Evolutionary conservation across 2,329 filamentous ascomycete species (phyloP).

Genomic region (Calonectria fujianensis): DNA sequence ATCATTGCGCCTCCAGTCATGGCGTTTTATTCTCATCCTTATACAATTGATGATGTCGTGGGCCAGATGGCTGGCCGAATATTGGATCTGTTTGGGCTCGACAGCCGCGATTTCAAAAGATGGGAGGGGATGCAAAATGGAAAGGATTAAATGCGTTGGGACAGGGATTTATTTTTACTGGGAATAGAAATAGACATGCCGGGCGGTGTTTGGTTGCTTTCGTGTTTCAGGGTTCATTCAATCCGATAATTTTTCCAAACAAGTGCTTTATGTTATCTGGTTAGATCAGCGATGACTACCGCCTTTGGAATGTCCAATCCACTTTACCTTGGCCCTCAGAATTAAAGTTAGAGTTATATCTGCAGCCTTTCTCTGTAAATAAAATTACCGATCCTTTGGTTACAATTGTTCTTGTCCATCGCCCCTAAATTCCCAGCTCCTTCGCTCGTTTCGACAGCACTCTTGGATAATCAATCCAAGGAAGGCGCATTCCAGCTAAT

Average conservation of each 20-base stretch:
- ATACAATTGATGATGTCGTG: conserved; percentile 63
- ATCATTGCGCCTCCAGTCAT: conserved; percentile 67
- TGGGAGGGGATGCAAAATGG: conserved; percentile 55
- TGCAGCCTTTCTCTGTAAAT: not conserved
- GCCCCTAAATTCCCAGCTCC: too few species aligned
- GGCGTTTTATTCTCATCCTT: conserved; percentile 66
- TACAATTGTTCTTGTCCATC: not conserved
- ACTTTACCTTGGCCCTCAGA: not conserved
- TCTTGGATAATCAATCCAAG: too few species aligned
- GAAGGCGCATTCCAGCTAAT: too few species aligned
- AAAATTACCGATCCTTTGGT: not conserved
- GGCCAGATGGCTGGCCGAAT: conserved; percentile 68
- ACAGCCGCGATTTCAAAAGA: conserved; percentile 62
- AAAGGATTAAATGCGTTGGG: not conserved
- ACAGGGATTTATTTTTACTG: not conserved
- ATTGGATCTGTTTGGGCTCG: conserved; percentile 66
- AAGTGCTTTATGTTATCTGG: not conserved
- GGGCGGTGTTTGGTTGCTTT: not conserved
- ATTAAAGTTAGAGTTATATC: not conserved
- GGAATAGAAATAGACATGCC: conserved; percentile 1
- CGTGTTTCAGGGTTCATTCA: not conserved
- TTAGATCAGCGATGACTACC: not conserved
- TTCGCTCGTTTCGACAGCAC: too few species aligned
- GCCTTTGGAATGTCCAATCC: not conserved
- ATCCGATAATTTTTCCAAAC: not conserved